A percentile compares a stretch with the other conserved stretches of the same genome.
These are phyloP conservation scores for Fallopia convolvulus DNA, from an alignment of 148 eudicot genomes.

Conservation along the genomic window DNA sequence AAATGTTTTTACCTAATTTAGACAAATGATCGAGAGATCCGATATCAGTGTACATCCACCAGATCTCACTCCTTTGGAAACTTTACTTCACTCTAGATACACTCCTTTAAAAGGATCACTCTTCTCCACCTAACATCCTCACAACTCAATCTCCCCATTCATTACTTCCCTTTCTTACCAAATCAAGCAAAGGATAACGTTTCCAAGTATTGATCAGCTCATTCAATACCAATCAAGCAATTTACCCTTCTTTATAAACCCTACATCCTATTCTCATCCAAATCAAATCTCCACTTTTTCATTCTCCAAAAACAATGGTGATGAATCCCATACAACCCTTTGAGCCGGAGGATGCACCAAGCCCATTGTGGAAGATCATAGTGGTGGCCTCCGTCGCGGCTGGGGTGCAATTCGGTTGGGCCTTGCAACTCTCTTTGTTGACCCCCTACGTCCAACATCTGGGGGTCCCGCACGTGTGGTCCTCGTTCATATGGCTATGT, in stretches of 20 bases:
- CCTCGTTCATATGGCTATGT: conserved; percentile 75
- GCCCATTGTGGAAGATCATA: conserved; percentile 27
- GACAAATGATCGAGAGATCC: too few relatives aligned
- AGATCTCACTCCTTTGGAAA: background rate
- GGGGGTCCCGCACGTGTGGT: conserved; percentile 58
- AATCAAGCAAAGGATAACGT: background rate
- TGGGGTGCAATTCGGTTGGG: conserved; percentile 87
- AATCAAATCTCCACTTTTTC: background rate
- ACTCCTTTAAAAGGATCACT: background rate
- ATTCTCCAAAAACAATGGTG: background rate
- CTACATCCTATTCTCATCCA: background rate
- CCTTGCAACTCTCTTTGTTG: conserved; percentile 62
- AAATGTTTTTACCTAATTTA: background rate
- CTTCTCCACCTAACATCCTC: background rate
- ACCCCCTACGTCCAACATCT: conserved; percentile 69
- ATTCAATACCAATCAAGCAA: background rate
- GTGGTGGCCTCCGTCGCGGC: conserved; percentile 61
- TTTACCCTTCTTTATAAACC: background rate
- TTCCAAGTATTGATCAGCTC: background rate
- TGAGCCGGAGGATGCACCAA: background rate
- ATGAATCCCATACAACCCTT: background rate
- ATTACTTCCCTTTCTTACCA: background rate
- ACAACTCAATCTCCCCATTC: background rate
- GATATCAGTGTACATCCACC: background rate
- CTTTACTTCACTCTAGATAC: background rate